Evolutionary conservation across 176 grass and related monocot genomes (phyloP).

Genomic region (Thinopyrum elongatum): DNA sequence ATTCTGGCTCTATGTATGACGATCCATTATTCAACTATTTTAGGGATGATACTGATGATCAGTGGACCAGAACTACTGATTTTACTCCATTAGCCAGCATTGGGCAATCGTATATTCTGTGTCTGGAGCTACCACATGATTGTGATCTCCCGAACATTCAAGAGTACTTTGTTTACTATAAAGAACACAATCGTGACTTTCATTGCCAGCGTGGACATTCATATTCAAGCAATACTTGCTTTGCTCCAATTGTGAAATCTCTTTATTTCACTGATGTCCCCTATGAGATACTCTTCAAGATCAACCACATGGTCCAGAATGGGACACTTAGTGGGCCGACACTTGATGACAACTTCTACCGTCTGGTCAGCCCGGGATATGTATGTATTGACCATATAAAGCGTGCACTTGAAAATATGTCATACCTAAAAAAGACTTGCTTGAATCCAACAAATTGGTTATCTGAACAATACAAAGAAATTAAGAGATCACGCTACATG

Average conservation of each 20-base stretch:
- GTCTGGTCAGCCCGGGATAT: slow-evolving; percentile 40
- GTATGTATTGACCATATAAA: slow-evolving; percentile 49
- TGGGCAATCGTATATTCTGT: slow-evolving; percentile 80
- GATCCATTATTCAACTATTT: slow-evolving; percentile 69
- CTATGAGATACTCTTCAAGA: slow-evolving; percentile 76
- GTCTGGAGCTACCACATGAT: slow-evolving; percentile 49
- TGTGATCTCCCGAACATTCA: slow-evolving; percentile 56
- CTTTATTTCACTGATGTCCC: slow-evolving; percentile 36
- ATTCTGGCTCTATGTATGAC: slow-evolving; percentile 32
- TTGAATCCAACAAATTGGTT: slow-evolving; percentile 74
- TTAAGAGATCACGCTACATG: slow-evolving; percentile 9
- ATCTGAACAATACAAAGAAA: slow-evolving; percentile 46
- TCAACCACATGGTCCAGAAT: slow-evolving; percentile 89
- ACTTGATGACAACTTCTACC: slow-evolving; percentile 59
- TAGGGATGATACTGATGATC: slow-evolving; percentile 60
- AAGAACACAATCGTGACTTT: slow-evolving; percentile 44
- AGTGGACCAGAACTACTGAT: slow-evolving; percentile 74
- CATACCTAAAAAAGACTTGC: slow-evolving; percentile 57
- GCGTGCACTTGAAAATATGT: slow-evolving; percentile 65
- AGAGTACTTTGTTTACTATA: slow-evolving; percentile 68
- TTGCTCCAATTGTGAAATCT: slow-evolving; percentile 71
- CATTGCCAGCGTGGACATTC: slow-evolving; percentile 37
- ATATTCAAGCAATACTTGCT: slow-evolving; percentile 49
- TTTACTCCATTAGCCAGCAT: slow-evolving; percentile 77
- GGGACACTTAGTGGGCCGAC: slow-evolving; percentile 77